These are phyloP conservation scores for Pyrenochaeta sp. DNA, from an alignment of 2,329 filamentous ascomycete genomes.

Conservation along the genomic window DNA sequence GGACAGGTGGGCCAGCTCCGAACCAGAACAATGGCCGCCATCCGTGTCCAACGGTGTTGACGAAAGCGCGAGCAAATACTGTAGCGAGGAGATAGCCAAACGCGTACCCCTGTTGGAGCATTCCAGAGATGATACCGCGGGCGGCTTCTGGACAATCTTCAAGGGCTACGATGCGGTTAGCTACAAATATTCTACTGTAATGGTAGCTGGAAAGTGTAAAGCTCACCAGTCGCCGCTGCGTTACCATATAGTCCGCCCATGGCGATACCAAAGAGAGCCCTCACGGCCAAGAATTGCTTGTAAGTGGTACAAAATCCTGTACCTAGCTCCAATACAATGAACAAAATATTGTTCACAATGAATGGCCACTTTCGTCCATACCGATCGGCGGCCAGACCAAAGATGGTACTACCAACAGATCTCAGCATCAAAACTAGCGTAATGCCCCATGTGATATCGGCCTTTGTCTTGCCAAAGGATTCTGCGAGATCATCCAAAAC, in stretches of 20 bases:
- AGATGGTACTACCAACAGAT: slow-evolving; percentile 66
- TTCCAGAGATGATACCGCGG: slow-evolving; percentile 67
- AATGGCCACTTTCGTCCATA: slow-evolving; percentile 67
- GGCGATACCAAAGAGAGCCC: slow-evolving; percentile 69
- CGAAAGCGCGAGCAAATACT: slow-evolving; percentile 67
- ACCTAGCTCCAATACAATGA: slow-evolving; percentile 68
- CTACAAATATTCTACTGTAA: neutral
- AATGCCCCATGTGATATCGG: slow-evolving; percentile 68
- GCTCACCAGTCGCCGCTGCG: slow-evolving; percentile 62
- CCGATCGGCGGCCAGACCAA: slow-evolving; percentile 63
- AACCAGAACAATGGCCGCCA: slow-evolving; percentile 94
- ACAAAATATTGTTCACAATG: slow-evolving; percentile 67
- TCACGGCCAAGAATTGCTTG: slow-evolving; percentile 65
- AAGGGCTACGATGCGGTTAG: slow-evolving; percentile 52
- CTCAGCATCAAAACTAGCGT: slow-evolving; percentile 64
- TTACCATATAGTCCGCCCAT: slow-evolving; percentile 72
- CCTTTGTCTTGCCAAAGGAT: slow-evolving; percentile 62
- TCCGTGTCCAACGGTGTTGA: slow-evolving; percentile 78
- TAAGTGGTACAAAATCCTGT: slow-evolving; percentile 69
- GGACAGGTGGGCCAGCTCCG: slow-evolving; percentile 77
- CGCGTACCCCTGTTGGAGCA: slow-evolving; percentile 71
- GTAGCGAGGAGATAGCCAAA: slow-evolving; percentile 71
- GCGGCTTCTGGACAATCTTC: slow-evolving; percentile 69
- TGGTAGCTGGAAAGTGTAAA: neutral
- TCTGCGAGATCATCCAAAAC: slow-evolving; percentile 63